Base-by-base conservation (phyloP, 2,329 filamentous ascomycete species). In the Penicillium sp. region DNA sequence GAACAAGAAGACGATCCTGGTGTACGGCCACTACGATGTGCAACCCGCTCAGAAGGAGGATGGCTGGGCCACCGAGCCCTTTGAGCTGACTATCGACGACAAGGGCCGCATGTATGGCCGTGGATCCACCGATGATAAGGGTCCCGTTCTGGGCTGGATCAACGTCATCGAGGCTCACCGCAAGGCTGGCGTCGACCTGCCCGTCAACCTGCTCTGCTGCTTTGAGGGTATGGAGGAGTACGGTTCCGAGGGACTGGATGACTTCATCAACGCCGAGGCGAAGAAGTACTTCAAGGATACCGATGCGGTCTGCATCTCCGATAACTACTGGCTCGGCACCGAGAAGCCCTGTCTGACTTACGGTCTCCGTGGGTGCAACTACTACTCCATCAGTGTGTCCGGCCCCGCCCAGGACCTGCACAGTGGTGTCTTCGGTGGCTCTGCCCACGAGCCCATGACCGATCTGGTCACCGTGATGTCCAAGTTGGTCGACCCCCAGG, bases 201-300 rank as follows among this genome's bases (percentile, higher is more conserved):
- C 93, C 7, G 93, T 98, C 65, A 98, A 98, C 75, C 79, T 98
- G 57, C 82, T 98, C 56, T 97, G 96, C 88, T 98, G 93, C 78
- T 97, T 98, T 62, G 93, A 98, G 78, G 93, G 93, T 42, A 98
- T 98, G 93, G 93, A 98, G 75, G 93, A 98, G 76, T 95, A 95
- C 68, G 93, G 93, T 43, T 96, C 90, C 0, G 91, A 97, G 68
- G 93, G 93, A 34, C 79, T 98, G 47, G 93, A 98, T 65, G 91
- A 95, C 60, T 86, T 97, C 58, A 96, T 98, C 72, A 79, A 86
- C 58, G 84, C 81, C 40, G 93, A 98, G 74, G 90, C 86, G 57
- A 89, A 94, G 75, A 86, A 88, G 62, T 97, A 85, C 78, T 98
- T 98, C 76, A 89, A 89, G 64, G 91, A 96, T 62, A 84, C 90